phyloP scores from a whole-genome alignment of 2,329 filamentous ascomycete genomes.

The Pseudocercospora fijiensis region DNA sequence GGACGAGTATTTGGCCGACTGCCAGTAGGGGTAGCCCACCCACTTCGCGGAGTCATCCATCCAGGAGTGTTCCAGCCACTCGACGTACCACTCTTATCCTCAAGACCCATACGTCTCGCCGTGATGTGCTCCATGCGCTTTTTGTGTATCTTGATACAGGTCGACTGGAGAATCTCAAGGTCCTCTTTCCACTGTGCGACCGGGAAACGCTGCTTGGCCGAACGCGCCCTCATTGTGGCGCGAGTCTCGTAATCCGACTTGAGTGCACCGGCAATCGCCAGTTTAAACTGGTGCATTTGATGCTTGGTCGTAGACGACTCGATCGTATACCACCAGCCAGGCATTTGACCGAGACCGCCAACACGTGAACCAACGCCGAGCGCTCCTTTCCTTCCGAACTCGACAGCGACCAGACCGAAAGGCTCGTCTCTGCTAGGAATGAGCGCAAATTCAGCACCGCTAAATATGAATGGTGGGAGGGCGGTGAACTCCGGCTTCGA shows the following conservation, averaged over 20 bases:
- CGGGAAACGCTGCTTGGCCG: conserved; percentile 65
- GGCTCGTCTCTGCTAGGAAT: conserved; percentile 67
- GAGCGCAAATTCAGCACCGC: conserved; percentile 64
- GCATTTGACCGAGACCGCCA: conserved; percentile 65
- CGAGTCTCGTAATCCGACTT: conserved; percentile 55
- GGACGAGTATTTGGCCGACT: conserved; percentile 35
- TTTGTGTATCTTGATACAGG: conserved; percentile 58
- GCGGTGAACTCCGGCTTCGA: conserved; percentile 65
- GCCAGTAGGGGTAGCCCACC: conserved; percentile 40
- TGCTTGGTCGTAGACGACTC: conserved; percentile 63
- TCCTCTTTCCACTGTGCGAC: conserved; percentile 65
- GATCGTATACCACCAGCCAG: conserved; percentile 67
- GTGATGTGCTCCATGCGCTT: conserved; percentile 46
- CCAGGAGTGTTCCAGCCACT: conserved; percentile 40
- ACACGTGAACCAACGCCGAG: conserved; percentile 64
- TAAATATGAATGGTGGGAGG: conserved; percentile 63
- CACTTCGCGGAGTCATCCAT: conserved; percentile 44
- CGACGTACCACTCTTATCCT: conserved; percentile 32
- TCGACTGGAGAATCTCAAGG: conserved; percentile 60
- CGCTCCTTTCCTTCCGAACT: conserved; percentile 66
- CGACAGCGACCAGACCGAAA: conserved; percentile 65
- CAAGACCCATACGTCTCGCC: conserved; percentile 34
- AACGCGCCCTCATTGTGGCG: conserved; percentile 62
- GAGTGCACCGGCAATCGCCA: conserved; percentile 59
- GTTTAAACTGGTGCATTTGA: conserved; percentile 62